phyloP scores from a whole-genome alignment of 129 eudicot species.

The Lonicera japonica region DNA sequence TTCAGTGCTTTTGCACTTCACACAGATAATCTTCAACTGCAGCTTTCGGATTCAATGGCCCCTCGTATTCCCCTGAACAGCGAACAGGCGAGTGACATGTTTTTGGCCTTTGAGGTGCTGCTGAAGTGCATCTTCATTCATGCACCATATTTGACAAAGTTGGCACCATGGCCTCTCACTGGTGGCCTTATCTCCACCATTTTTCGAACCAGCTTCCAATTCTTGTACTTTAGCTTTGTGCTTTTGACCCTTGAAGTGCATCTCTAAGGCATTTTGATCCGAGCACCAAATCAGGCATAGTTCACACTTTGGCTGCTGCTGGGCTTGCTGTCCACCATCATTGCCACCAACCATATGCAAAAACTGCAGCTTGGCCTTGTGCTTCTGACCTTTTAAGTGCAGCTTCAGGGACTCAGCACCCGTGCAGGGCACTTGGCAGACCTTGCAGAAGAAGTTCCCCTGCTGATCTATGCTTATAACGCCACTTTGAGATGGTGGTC shows the following conservation, averaged over 20 bases:
- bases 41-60: too few relatives aligned
- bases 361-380: conserved; percentile 17
- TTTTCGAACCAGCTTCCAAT: conserved; percentile 1
- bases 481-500: conserved; percentile 1
- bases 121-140: conserved; percentile 19
- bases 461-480: conserved; percentile 4
- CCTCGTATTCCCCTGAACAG: not conserved
- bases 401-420: not conserved
- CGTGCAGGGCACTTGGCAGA: conserved; percentile 17
- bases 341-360: not conserved
- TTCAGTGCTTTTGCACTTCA: too few relatives aligned
- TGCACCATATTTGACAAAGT: conserved; percentile 24
- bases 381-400: conserved; percentile 19
- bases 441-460: conserved; percentile 9
- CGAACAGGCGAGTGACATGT: conserved; percentile 5
- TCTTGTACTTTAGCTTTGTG: conserved; percentile 18
- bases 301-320: conserved; percentile 13
- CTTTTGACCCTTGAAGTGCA: conserved; percentile 26
- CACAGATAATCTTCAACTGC: too few relatives aligned
- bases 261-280: conserved; percentile 11
- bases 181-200: not conserved
- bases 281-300: conserved; percentile 32
- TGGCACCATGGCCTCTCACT: conserved; percentile 21
- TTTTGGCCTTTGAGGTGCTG: conserved; percentile 24
- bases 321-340: not conserved